Evolutionary conservation across 164 flowering plant species (phyloP), one percentile per base, ranked within the genome.

Genomic region (Taxillus chinensis): DNA sequence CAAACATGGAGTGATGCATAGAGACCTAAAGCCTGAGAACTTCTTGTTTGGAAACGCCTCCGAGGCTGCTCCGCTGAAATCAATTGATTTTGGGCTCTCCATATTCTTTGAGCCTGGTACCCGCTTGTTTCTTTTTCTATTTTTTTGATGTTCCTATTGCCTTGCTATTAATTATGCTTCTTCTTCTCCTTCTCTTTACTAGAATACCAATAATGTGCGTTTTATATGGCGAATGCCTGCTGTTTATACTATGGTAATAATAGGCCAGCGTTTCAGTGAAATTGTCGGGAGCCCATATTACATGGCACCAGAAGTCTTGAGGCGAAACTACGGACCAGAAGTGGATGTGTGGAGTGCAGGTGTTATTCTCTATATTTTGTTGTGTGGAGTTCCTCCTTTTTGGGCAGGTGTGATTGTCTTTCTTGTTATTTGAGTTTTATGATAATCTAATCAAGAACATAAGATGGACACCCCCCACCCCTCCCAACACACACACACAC

Each of bases 271-370:
- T 39, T 90, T 90, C 73, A 64, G 74, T 42, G 95, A 90, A 67
- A 84, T 90, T 37, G 95, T 90, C 52, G 97, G 97, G 39, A 90
- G 97, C 64, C 95, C 95, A 48, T 90, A 79, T 70, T 90, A 90
- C 82, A 86, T 90, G 92, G 97, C 92, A 16, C 95, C 92, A 0
- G 97, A 90, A 78, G 87, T 90, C 4, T 70, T 90, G 8, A 68
- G 80, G 64, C 79, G 95, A 2, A 78, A 84, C 59, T 86, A 90
- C 68, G 89, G 92, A 56, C 84, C 78, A 13, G 87, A 90, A 75
- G 62, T 82, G 55, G 97, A 90, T 76, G 68, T 90, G 5, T 90
- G 97, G 95, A 90, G 92, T 65, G 83, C 89, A 3, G 95, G 92
- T 15, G 83, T 87, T 63, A 90, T 90, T 58, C 87, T 90, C 10